phyloP scores from a whole-genome alignment of 768 basidiomycete genomes.

The Pulveroboletus sp. region DNA sequence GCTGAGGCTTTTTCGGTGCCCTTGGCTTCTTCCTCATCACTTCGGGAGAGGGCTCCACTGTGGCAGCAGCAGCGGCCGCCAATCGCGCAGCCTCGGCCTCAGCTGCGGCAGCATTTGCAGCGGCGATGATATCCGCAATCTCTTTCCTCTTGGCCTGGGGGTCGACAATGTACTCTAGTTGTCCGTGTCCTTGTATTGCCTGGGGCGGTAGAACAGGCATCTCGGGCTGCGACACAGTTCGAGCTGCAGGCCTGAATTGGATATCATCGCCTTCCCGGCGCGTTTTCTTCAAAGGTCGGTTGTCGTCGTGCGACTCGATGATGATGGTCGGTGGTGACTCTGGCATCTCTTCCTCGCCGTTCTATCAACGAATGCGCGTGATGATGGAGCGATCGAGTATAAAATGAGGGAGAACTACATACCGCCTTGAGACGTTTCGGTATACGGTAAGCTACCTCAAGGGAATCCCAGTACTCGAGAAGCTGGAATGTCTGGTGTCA shows the following conservation, averaged over 20 bases:
- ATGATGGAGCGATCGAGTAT: conserved; percentile 4
- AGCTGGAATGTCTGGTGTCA: conserved; percentile 42
- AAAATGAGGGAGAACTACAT: conserved; percentile 6
- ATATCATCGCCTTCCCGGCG: conserved; percentile 27
- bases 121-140: conserved; percentile 40
- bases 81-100: conserved; percentile 30
- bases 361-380: conserved; percentile 10
- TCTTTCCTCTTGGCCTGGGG: conserved; percentile 21
- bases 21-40: conserved; percentile 26
- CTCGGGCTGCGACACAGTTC: not conserved
- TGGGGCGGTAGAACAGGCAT: not conserved
- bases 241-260: conserved; percentile 14
- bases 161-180: not conserved
- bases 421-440: conserved; percentile 60
- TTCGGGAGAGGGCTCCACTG: conserved; percentile 10
- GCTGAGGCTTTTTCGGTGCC: conserved; percentile 36
- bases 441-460: conserved; percentile 82
- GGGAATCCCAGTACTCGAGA: conserved; percentile 71
- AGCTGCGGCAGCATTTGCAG: conserved; percentile 34
- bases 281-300: conserved; percentile 30
- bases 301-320: conserved; percentile 24
- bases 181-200: not conserved
- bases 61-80: conserved; percentile 25
- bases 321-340: conserved; percentile 13
- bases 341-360: conserved; percentile 28